These are phyloP conservation scores for Ambrosia artemisiifolia DNA, from an alignment of 129 eudicot species.

Conservation along the genomic window DNA sequence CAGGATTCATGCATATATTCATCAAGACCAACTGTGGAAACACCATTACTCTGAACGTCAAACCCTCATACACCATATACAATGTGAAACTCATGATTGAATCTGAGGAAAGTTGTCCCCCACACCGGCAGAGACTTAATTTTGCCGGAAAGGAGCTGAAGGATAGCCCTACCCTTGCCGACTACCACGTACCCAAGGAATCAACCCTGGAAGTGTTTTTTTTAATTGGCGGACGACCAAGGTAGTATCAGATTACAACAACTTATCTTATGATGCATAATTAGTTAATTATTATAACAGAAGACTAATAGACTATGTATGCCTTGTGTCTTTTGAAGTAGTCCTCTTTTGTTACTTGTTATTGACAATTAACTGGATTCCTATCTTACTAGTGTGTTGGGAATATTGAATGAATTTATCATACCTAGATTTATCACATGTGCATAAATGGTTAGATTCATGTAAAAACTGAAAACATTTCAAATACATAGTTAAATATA, in stretches of 20 bases:
- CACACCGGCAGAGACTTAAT: slow-evolving; percentile 3
- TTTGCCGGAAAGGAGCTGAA: slow-evolving; percentile 14
- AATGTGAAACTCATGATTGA: background rate
- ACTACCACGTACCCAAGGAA: background rate
- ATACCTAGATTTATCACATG: too few relatives aligned
- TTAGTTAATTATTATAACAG: too few relatives aligned
- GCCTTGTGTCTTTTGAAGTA: background rate
- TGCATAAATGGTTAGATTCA: too few relatives aligned
- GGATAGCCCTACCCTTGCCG: slow-evolving; percentile 11
- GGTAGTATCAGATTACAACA: background rate
- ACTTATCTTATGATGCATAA: too few relatives aligned
- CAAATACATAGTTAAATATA: too few relatives aligned
- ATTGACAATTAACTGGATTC: background rate
- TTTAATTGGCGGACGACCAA: background rate
- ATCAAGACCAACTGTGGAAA: background rate
- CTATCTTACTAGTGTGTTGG: background rate
- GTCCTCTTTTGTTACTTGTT: background rate
- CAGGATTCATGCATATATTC: background rate
- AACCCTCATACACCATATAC: background rate
- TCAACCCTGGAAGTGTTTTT: background rate
- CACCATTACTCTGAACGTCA: background rate
- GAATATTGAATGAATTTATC: background rate
- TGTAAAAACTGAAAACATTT: too few relatives aligned
- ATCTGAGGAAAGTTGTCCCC: background rate
- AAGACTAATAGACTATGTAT: too few relatives aligned